Evolutionary conservation across 108 stramenopile genomes (phyloP), one percentile per base, ranked within the genome.

Genomic region (Chaetoceros muelleri): DNA sequence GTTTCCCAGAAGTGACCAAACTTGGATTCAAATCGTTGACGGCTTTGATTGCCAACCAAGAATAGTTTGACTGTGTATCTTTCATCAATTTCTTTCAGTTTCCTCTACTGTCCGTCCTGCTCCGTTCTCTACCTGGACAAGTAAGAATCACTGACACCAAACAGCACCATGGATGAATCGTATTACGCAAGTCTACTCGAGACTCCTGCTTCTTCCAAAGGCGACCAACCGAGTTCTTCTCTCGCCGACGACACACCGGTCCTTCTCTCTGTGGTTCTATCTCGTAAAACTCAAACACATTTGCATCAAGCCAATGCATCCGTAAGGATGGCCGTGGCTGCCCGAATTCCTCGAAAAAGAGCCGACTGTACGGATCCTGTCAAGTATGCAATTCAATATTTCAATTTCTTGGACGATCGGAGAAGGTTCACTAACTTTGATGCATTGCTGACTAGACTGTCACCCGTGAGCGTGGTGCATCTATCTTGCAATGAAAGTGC

Each of bases 351-450:
- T 2, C 66, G 67, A 47, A 55, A 59, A 29, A 69, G 77, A 7
- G 23, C 56, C 24, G 44, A 44, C 8, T 29, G 50, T 34, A 66
- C 61, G 7, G 85, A 83, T 57, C 55, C 61, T 7, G 47, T 73
- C 21, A 51, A 59, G 0, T 60, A 78, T 60, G 68, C 67, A 24
- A 47, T 83, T 29, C 53, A 65, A 44, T 72, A 81, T 52, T 78
- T 67, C 51, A 59, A 64, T 22, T 84, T 84, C 34, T 60, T 71
- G 44, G 85, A 87, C 46, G 80, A 82, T 40, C 69, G 53, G 22
- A 50, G 64, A 2, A 59, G 67, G 17, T 81, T 78, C 62, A 75
- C 81, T n/a, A 71, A 81, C 53, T 46, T 83, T 23, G 85, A 87
- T 55, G 76, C 80, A 25, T 52, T 87, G 24, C 28, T 79, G 44